phyloP scores from a whole-genome alignment of 805 yeast species.

The Yarrowia hollandica region DNA sequence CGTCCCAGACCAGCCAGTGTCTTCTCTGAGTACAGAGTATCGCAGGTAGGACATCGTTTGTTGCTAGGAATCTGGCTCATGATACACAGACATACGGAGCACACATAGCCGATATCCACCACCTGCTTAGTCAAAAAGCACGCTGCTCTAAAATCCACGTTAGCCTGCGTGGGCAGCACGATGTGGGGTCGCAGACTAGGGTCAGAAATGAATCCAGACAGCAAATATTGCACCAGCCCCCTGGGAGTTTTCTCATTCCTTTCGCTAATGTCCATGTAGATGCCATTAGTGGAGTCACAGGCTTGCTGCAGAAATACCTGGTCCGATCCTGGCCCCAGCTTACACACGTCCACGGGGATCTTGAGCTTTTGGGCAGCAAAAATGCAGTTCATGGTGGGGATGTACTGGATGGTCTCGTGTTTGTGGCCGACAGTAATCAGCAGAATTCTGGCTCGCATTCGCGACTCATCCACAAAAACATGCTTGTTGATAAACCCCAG shows the following conservation, averaged over 20 bases:
- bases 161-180: slow-evolving; percentile 76
- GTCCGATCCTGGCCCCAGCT: slow-evolving; percentile 57
- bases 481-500: slow-evolving; percentile 74
- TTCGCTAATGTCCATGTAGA: slow-evolving; percentile 59
- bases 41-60: slow-evolving; percentile 83
- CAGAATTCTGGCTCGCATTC: slow-evolving; percentile 63
- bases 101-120: slow-evolving; percentile 90
- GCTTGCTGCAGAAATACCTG: slow-evolving; percentile 88
- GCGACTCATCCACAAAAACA: slow-evolving; percentile 50
- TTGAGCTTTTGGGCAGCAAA: slow-evolving; percentile 88
- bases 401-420: slow-evolving; percentile 77
- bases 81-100: slow-evolving; percentile 89
- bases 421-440: slow-evolving; percentile 61
- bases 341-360: slow-evolving; percentile 87
- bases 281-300: slow-evolving; percentile 90
- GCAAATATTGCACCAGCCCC: slow-evolving; percentile 79
- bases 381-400: slow-evolving; percentile 91
- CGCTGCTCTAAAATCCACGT: slow-evolving; percentile 91
- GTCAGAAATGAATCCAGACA: slow-evolving; percentile 81
- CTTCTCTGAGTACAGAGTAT: slow-evolving; percentile 66
- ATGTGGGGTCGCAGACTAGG: slow-evolving; percentile 77
- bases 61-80: slow-evolving; percentile 52
- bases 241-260: slow-evolving; percentile 50
- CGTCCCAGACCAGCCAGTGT: slow-evolving; percentile 58
- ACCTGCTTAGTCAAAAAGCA: slow-evolving; percentile 89